These are phyloP conservation scores for Plasmodium reichenowi DNA, from an alignment of 169 alveolate genomes.

Conservation along the genomic window DNA sequence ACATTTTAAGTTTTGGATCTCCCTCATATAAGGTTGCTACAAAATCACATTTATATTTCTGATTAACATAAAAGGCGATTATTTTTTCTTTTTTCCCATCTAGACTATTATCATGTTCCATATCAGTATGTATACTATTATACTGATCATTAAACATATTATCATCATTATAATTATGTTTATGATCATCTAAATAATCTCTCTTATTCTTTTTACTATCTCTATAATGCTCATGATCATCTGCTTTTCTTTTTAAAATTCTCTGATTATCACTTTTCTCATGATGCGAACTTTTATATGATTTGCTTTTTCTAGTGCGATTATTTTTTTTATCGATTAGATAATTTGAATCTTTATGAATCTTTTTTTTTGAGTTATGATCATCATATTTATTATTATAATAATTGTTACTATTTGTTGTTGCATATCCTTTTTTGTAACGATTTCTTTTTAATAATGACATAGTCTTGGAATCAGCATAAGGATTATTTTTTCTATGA, in stretches of 20 bases:
- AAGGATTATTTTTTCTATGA: slow-evolving; percentile 13
- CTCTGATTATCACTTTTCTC: slow-evolving; percentile 3
- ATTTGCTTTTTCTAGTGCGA: neutral
- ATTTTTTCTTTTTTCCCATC: slow-evolving; percentile 5
- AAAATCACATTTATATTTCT: slow-evolving; percentile 59
- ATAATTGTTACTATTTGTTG: too few relatives aligned
- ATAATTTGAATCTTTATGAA: neutral
- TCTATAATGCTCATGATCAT: slow-evolving; percentile 12
- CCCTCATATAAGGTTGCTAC: slow-evolving; percentile 35
- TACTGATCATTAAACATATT: neutral
- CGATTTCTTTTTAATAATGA: slow-evolving; percentile 23
- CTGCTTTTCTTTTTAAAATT: neutral
- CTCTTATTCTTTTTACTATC: slow-evolving; percentile 20
- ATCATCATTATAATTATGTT: neutral
- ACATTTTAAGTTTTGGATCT: slow-evolving; percentile 32
- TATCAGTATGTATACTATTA: neutral
- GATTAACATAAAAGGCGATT: slow-evolving; percentile 44
- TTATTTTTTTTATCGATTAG: neutral
- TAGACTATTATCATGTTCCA: neutral
- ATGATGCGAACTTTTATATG: neutral
- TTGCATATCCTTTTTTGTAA: neutral
- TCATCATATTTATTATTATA: neutral
- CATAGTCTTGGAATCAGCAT: slow-evolving; percentile 44
- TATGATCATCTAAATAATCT: neutral
- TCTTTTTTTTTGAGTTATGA: neutral